phyloP scores from a whole-genome alignment of 306 rosid genomes.

The Trifolium fragiferum region DNA sequence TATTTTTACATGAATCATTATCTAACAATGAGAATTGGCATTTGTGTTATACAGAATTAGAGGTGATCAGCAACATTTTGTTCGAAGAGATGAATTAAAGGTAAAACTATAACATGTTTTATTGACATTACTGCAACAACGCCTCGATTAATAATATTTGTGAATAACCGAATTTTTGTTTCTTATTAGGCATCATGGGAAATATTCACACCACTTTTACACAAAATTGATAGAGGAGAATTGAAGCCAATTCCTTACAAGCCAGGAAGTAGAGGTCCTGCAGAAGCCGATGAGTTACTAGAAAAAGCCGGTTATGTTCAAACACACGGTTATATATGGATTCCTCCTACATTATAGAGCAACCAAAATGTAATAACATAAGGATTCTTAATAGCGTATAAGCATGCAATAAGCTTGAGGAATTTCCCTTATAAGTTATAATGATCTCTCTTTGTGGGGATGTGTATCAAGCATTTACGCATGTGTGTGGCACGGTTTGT shows the following conservation, averaged over 20 bases:
- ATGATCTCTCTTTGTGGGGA: neutral
- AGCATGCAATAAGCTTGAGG: slow-evolving; percentile 37
- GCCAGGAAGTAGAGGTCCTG: slow-evolving; percentile 91
- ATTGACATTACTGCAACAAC: slow-evolving; percentile 1
- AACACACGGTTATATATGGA: slow-evolving; percentile 90
- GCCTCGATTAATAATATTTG: slow-evolving; percentile 12
- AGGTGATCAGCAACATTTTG: slow-evolving; percentile 98
- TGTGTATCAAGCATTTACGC: slow-evolving; percentile 21
- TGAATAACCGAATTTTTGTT: slow-evolving; percentile 27
- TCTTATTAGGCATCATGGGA: slow-evolving; percentile 90
- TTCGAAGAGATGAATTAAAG: slow-evolving; percentile 94
- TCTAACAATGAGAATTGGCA: slow-evolving; percentile 19
- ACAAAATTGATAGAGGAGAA: slow-evolving; percentile 79
- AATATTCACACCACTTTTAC: slow-evolving; percentile 96
- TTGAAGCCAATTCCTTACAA: slow-evolving; percentile 69
- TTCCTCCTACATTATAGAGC: slow-evolving; percentile 86
- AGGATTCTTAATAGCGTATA: neutral
- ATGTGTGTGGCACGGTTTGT: neutral
- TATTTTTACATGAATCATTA: slow-evolving; percentile 17
- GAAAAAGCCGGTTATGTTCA: slow-evolving; percentile 88
- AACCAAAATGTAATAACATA: slow-evolving; percentile 5
- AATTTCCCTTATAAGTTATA: slow-evolving; percentile 17
- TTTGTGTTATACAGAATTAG: slow-evolving; percentile 64
- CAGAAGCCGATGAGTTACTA: slow-evolving; percentile 77
- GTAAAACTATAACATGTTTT: slow-evolving; percentile 47